Evolutionary conservation across 768 basidiomycete species (phyloP), one percentile per base, ranked within the genome.

Genomic region (Russula virescens): DNA sequence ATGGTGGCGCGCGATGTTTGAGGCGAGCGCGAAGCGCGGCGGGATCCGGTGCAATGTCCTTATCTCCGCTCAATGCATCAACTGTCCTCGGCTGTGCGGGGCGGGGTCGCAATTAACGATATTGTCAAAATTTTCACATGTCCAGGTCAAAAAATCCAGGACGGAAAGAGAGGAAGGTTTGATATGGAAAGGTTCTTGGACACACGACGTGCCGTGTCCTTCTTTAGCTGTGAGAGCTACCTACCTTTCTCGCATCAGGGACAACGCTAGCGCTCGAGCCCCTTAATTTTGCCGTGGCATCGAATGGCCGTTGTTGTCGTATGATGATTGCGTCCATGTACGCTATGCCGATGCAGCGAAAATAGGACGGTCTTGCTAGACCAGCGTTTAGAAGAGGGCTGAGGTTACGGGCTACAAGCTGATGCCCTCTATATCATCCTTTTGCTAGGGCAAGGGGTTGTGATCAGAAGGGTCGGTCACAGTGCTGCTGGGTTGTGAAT

Each of bases 21-120:
- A 64, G 58, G 46, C 63, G 58, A 13, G 58, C 52, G 0, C 62
- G 62, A 28, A 63, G 28, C 9, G 52, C 47, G 8, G 62, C 47
- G 1, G 52, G 57, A n/a, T 63, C 55, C 18, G 46, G 23, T 25
- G 46, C 8, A 8, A 31, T 31, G 8, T 31, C 31, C 31, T 31
- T 31, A 8, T 31, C n/a, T n/a, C n/a, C n/a, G n/a, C n/a, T n/a
- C n/a, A n/a, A n/a, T n/a, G n/a, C n/a, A n/a, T n/a, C n/a, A n/a
- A n/a, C n/a, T n/a, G n/a, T n/a, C n/a, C n/a, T n/a, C n/a, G n/a
- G n/a, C n/a, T n/a, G n/a, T n/a, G n/a, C n/a, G n/a, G n/a, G n/a
- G n/a, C n/a, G n/a, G n/a, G n/a, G n/a, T n/a, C n/a, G n/a, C n/a
- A n/a, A n/a, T n/a, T n/a, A n/a, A n/a, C n/a, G n/a, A n/a, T n/a